These are phyloP conservation scores for Stenocarpella maydis DNA, from an alignment of 2,329 filamentous ascomycete genomes.

Conservation along the genomic window DNA sequence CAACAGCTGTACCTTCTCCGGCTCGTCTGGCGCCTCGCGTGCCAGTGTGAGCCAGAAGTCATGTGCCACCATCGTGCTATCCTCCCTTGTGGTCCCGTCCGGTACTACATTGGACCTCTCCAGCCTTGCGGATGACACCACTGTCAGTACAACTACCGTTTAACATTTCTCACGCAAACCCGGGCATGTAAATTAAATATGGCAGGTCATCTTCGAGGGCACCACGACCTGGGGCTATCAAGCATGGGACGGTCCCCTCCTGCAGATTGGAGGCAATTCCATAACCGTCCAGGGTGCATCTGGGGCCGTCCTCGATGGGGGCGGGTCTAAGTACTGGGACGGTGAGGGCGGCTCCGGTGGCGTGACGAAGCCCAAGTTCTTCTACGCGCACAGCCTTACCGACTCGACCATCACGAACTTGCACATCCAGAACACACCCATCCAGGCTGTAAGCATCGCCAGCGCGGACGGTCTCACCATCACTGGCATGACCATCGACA, in stretches of 20 bases:
- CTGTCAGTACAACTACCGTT: constrained; percentile 40
- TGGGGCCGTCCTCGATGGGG: constrained; percentile 62
- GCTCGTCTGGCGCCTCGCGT: constrained; percentile 47
- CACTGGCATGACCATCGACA: constrained; percentile 62
- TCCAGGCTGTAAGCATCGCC: constrained; percentile 59
- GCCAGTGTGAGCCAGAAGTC: constrained; percentile 56
- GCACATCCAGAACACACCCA: constrained; percentile 62
- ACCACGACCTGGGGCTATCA: constrained; percentile 71
- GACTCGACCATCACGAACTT: constrained; percentile 57
- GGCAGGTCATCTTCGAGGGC: constrained; percentile 66
- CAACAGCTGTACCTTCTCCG: constrained; percentile 61
- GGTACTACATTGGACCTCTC: constrained; percentile 66
- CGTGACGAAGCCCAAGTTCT: constrained; percentile 69
- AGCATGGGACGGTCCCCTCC: constrained; percentile 70
- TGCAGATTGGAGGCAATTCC: constrained; percentile 64
- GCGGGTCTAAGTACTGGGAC: constrained; percentile 68
- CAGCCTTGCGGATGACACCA: constrained; percentile 56
- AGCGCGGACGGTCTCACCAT: constrained; percentile 53
- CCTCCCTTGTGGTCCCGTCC: constrained; percentile 61
- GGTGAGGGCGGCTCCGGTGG: constrained; percentile 65
- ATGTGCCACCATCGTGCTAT: constrained; percentile 61
- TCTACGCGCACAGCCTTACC: constrained; percentile 60
- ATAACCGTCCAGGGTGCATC: constrained; percentile 61
- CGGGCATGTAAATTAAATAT: constrained; percentile 8
- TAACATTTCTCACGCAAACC: not conserved